phyloP scores from a whole-genome alignment of 257 asterid genomes.

The Capsicum baccatum region DNA sequence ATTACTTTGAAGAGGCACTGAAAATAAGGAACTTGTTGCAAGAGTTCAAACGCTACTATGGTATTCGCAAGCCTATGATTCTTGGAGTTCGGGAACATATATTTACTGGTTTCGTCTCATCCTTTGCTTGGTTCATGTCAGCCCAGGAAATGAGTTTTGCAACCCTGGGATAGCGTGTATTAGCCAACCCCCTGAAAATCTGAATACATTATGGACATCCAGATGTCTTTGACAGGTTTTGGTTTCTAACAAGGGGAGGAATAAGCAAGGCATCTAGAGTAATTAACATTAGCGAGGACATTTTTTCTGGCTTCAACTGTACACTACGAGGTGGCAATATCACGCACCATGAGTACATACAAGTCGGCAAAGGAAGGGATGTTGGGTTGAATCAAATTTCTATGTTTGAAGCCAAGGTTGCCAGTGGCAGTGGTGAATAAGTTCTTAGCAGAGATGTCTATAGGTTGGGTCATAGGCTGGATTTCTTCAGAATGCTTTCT shows the following conservation, averaged over 20 bases:
- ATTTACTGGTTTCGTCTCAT: constrained; percentile 95
- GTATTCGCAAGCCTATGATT: constrained; percentile 92
- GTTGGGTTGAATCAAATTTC: constrained; percentile 95
- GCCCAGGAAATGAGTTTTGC: no score
- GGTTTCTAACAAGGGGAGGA: no score
- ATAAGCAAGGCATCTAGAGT: no score
- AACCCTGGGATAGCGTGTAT: no score
- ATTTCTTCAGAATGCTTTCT: constrained; percentile 79
- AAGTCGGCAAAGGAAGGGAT: constrained; percentile 99
- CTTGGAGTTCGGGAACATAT: constrained; percentile 96
- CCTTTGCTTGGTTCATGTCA: constrained; percentile 85
- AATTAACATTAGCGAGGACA: no score
- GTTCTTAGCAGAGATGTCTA: constrained; percentile 94
- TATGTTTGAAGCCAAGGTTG: constrained; percentile 98
- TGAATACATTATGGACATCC: no score
- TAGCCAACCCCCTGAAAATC: no score
- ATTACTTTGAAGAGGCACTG: constrained; percentile 97
- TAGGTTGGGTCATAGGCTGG: constrained; percentile 62
- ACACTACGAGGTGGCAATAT: no score
- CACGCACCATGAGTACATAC: constrained; percentile 94
- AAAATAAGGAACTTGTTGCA: constrained; percentile 95
- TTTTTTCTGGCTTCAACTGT: no score
- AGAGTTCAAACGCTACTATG: constrained; percentile 79
- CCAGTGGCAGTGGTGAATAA: constrained; percentile 99
- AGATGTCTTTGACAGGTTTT: no score